Base-by-base conservation (phyloP, 2,329 filamentous ascomycete species). In the Xylaria polymorpha region DNA sequence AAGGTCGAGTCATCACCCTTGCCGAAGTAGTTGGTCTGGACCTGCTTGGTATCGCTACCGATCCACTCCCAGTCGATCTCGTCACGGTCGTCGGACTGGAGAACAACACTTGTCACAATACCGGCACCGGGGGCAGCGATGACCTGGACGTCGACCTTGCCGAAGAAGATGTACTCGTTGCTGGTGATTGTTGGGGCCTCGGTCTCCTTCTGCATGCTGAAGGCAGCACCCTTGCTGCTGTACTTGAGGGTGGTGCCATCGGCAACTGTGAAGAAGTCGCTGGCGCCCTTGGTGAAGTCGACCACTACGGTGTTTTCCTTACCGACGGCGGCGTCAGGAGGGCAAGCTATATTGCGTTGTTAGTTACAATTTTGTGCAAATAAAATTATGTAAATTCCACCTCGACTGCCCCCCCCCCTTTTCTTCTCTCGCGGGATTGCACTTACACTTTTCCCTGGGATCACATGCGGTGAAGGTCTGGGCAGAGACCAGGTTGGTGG, bases 21-120 rank as follows among this genome's bases (percentile, higher is more conserved):
- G 79, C 89, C 88, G 77, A 92, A 92, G 82, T 95, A 97, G 82
- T 97, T 97, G 75, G 89, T 92, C 83, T 98, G 95, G 39, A 94
- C 94, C 79, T 95, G 85, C 35, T 84, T 81, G 73, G 86, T 83
- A 77, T 93, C 88, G 62, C 89, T 90, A 67, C 95, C 96, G 67
- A 98, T 86, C 91, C 93, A 97, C 82, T 98, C 95, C 92, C 94
- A 97, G 81, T 98, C 95, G 71, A 98, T 96, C 85, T 97, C 94
- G 79, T 98, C 95, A 37, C 97, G 87, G 77, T 91, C 89, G 76
- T 97, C 94, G 1, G 94, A 98, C 84, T 97, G 92, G 72, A 99
- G 84, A 50, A 98, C 94, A 48, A 93, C 87, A 72, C 92, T 94
- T 83, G 94, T 98, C 71, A 99, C 92, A 72, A 99, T 92, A 73